A percentile compares a stretch with the other conserved stretches of the same genome.
phyloP scores from a whole-genome alignment of 352 stramenopile species.

The Globisporangium cederbergense region DNA sequence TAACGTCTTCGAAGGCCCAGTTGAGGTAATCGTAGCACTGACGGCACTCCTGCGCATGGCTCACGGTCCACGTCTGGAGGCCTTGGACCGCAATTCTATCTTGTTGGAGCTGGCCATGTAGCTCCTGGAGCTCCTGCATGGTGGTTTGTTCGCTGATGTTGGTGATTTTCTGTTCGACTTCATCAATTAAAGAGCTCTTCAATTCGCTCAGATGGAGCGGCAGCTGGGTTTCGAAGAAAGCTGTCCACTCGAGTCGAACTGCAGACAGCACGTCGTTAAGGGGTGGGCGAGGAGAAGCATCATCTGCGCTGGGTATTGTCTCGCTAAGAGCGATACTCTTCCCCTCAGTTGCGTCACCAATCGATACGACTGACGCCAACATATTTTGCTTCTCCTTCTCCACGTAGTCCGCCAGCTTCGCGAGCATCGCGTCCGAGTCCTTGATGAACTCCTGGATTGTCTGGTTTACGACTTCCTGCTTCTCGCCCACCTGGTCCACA shows the following conservation, averaged over 20 bases:
- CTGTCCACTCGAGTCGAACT: not conserved
- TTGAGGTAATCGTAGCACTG: constrained; percentile 53
- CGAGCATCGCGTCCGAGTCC: constrained; percentile 30
- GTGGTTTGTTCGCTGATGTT: not conserved
- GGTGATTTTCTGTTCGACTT: constrained; percentile 7
- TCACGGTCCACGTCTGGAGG: constrained; percentile 39
- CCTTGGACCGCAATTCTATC: constrained; percentile 16
- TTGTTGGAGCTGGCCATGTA: constrained; percentile 8
- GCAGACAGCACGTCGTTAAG: not conserved
- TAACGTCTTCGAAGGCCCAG: constrained; percentile 33
- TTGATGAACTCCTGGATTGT: constrained; percentile 28
- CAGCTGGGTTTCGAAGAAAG: constrained; percentile 11
- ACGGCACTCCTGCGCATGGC: constrained; percentile 45
- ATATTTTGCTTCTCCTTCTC: constrained; percentile 2
- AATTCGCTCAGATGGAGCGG: constrained; percentile 13
- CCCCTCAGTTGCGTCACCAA: not conserved
- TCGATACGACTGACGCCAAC: not conserved
- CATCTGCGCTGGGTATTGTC: not conserved
- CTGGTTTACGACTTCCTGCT: constrained; percentile 27
- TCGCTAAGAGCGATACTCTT: not conserved
- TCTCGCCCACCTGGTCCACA: constrained; percentile 18
- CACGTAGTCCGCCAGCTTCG: constrained; percentile 13
- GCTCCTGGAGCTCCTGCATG: not conserved
- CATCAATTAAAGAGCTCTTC: constrained; percentile 16
- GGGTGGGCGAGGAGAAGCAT: not conserved